phyloP scores from a whole-genome alignment of 495 filamentous ascomycete genomes.

The Parathielavia hyrcaniae region DNA sequence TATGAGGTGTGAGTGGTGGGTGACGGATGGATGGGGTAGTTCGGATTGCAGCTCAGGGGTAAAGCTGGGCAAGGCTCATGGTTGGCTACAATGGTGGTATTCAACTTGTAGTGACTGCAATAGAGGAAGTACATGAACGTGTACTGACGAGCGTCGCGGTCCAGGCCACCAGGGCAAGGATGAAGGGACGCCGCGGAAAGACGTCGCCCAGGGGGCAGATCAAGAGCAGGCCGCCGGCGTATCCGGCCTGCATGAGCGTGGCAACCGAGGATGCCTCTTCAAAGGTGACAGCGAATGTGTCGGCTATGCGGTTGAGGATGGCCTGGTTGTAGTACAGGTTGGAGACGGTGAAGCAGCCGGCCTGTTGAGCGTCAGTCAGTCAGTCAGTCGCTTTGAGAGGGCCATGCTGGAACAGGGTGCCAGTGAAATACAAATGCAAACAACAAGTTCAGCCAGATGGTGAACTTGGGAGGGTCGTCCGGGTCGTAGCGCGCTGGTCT shows the following conservation, averaged over 20 bases:
- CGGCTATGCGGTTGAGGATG: slow-evolving; percentile 57
- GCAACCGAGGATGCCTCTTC: slow-evolving; percentile 57
- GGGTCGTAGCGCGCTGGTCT: slow-evolving; percentile 30
- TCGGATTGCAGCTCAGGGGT: too few relatives aligned
- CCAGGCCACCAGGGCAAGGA: slow-evolving; percentile 57
- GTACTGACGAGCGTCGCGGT: slow-evolving; percentile 57
- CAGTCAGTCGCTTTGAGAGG: slow-evolving; percentile 6
- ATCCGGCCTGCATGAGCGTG: slow-evolving; percentile 75
- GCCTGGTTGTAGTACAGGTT: slow-evolving; percentile 68
- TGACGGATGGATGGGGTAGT: background rate
- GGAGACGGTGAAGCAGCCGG: slow-evolving; percentile 48
- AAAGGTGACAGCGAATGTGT: slow-evolving; percentile 54
- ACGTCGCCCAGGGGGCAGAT: slow-evolving; percentile 76
- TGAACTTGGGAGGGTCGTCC: slow-evolving; percentile 33
- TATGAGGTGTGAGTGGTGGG: too few relatives aligned
- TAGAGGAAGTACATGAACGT: background rate
- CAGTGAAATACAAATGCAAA: slow-evolving; percentile 29
- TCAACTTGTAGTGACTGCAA: background rate
- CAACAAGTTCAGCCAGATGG: slow-evolving; percentile 30
- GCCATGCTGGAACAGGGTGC: background rate
- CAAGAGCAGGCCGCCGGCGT: slow-evolving; percentile 66
- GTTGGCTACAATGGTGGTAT: too few relatives aligned
- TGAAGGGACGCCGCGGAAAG: slow-evolving; percentile 62
- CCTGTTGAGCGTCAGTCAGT: slow-evolving; percentile 15
- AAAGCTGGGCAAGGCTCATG: too few relatives aligned